Base-by-base conservation (phyloP, 345 rosid genomes). In the Corchorus capsularis region DNA sequence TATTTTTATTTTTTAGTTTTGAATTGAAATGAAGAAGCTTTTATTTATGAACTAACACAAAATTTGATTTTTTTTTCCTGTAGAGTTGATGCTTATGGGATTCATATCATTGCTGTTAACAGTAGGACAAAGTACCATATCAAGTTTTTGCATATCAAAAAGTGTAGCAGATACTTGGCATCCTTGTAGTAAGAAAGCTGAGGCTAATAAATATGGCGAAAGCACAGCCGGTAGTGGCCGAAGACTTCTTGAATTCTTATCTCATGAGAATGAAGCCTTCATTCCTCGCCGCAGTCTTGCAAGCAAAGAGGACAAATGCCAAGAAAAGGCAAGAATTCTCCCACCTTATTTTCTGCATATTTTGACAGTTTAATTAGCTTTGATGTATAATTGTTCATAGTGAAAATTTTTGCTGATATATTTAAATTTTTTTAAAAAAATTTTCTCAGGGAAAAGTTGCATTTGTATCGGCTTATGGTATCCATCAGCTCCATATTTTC, bases 401-500 rank as follows among this genome's bases (percentile, higher is more conserved):
- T 27, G 27, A 27, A 27, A 27, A 59, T 1, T 12, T 22, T 10
- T 56, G 32, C 15, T 62, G 66, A 62, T 27, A 27, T 27, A 27
- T 27, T 27, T 27, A 27, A 41, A 8, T 10, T 17, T 47, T 19
- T 60, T n/a, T n/a, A n/a, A n/a, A n/a, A n/a, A 3, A 35, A 79
- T 83, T 27, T 27, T 27, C 27, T 52, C 94, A 91, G 97, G 92
- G 89, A 3, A 82, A 84, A 87, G 87, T 88, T 72, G 87, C 97
- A 5, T 78, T 93, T 67, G 90, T 89, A 49, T 88, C 97, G 16
- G 82, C 91, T 1, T 93, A 91, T 74, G 96, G 89, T 50, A 83
- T 93, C 81, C 94, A 93, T 64, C 92, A 91, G 84, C 89, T 93
- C 6, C 97, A 93, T 74, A 82, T 89, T 54, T 93, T 93, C 89